phyloP scores from a whole-genome alignment of 495 filamentous ascomycete species.

The Lasiosphaeria ovina region DNA sequence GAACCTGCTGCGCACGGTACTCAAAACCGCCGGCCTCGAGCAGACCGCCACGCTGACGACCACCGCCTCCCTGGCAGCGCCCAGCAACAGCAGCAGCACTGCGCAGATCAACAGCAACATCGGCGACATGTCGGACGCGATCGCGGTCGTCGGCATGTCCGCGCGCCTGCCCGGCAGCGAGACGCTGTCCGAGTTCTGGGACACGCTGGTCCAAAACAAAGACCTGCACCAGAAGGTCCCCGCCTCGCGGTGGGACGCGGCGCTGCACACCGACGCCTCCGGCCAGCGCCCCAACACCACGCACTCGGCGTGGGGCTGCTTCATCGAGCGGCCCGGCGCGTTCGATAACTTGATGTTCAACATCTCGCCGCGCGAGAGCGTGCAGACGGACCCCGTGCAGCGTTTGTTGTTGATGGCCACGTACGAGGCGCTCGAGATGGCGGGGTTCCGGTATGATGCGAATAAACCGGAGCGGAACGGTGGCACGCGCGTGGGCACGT shows the following conservation, averaged over 20 bases:
- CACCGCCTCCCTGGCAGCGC: no score
- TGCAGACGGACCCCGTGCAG: constrained; percentile 76
- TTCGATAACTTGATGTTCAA: constrained; percentile 83
- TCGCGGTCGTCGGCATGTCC: constrained; percentile 69
- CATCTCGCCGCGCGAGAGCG: constrained; percentile 80
- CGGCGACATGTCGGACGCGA: neutral
- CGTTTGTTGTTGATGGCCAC: constrained; percentile 70
- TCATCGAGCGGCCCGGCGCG: constrained; percentile 67
- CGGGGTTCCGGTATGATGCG: constrained; percentile 72
- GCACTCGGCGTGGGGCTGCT: constrained; percentile 71
- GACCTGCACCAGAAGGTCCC: constrained; percentile 55
- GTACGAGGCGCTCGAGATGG: constrained; percentile 82
- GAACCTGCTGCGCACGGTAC: no score
- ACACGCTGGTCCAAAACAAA: constrained; percentile 57
- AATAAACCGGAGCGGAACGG: constrained; percentile 61
- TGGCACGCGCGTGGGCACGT: constrained; percentile 63
- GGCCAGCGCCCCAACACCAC: constrained; percentile 66
- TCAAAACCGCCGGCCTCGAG: no score
- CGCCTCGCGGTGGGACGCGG: constrained; percentile 64
- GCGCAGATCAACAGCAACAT: no score
- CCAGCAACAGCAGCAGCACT: no score
- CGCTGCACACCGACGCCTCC: constrained; percentile 66
- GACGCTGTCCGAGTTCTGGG: constrained; percentile 60
- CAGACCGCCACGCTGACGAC: no score
- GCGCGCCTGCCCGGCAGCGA: constrained; percentile 60